Evolutionary conservation across 2,329 filamentous ascomycete genomes (phyloP), one percentile per base, ranked within the genome.

Genomic region (Fusarium redolens): DNA sequence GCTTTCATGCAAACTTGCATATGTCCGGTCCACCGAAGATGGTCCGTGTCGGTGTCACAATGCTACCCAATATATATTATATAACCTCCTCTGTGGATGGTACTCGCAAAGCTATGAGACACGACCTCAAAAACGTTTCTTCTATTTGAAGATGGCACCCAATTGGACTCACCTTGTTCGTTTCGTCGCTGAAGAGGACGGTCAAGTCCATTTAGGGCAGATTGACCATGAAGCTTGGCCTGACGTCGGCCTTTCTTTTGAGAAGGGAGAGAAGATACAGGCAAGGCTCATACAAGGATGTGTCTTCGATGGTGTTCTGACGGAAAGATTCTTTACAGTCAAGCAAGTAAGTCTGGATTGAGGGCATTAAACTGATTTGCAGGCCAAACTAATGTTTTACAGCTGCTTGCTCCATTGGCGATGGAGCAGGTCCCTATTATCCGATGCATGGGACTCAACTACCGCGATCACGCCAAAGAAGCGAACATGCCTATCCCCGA

Each of bases 381-480:
- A n/a, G 28, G 5, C 28, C 18, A 48, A n/a, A n/a, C 28, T 48
- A 18, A 48, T 13, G 4, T 13, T 17, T 7, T 22, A 3, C 20
- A 50, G 47, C 20, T 50, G 3, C 47, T 50, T 6, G 14, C 30
- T 22, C 47, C 47, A 0, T 50, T 50, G 9, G 2, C 20, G 20
- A n/a, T 17, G 20, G 47, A 50, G 3, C 28, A 50, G 10, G 8
- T 50, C 3, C 47, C 47, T 17, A 33, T 50, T 5, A 33, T 50
- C 9, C 47, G 47, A 31, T 50, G 47, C 3, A 50, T 50, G 47
- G 47, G 47, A 4, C 47, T 50, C 47, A 50, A 50, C 20, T 50
- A 50, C 30, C 47, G 47, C 28, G 47, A 50, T 12, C 47, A 50
- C 20, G 47, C 47, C 20, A 50, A 50, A 31, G 47, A 50, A 50